Percentiles rank a stretch among this genome's conserved stretches.
phyloP scores from a whole-genome alignment of 345 rosid genomes.

The Lagerstroemia speciosa region DNA sequence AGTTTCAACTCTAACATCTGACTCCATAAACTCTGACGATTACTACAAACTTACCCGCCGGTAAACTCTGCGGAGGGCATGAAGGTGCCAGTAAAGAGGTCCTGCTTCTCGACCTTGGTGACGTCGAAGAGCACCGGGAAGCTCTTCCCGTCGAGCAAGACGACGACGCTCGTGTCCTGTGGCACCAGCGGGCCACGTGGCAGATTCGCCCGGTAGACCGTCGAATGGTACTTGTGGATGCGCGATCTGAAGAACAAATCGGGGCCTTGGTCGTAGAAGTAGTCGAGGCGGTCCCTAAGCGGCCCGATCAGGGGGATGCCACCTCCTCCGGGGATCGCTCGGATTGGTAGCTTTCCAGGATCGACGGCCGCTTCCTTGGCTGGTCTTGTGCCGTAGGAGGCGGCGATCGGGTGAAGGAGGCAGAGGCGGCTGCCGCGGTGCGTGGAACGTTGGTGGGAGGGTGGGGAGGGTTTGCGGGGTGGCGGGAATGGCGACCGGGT shows the following conservation, averaged over 20 bases:
- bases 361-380: conserved; percentile 1
- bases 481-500: not conserved
- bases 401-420: not conserved
- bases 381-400: not conserved
- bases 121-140: conserved; percentile 26
- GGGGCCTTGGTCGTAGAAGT: conserved; percentile 21
- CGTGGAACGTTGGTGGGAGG: not conserved
- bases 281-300: conserved; percentile 21
- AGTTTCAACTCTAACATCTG: not conserved
- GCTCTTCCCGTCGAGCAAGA: conserved; percentile 21
- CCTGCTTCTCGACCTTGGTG: conserved; percentile 21
- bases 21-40: not conserved
- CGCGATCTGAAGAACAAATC: conserved; percentile 20
- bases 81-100: conserved; percentile 19
- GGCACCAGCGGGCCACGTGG: conserved; percentile 21
- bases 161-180: conserved; percentile 11
- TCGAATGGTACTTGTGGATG: conserved; percentile 15
- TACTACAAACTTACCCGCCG: conserved; percentile 10
- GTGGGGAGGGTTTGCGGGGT: not conserved
- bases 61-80: conserved; percentile 17
- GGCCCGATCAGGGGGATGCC: conserved; percentile 22
- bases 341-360: conserved; percentile 6
- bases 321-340: conserved; percentile 18
- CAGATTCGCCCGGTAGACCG: conserved; percentile 24
- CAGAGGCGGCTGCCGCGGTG: not conserved